Evolutionary conservation across 495 filamentous ascomycete genomes (phyloP).

Genomic region (Penicillium odoratum): DNA sequence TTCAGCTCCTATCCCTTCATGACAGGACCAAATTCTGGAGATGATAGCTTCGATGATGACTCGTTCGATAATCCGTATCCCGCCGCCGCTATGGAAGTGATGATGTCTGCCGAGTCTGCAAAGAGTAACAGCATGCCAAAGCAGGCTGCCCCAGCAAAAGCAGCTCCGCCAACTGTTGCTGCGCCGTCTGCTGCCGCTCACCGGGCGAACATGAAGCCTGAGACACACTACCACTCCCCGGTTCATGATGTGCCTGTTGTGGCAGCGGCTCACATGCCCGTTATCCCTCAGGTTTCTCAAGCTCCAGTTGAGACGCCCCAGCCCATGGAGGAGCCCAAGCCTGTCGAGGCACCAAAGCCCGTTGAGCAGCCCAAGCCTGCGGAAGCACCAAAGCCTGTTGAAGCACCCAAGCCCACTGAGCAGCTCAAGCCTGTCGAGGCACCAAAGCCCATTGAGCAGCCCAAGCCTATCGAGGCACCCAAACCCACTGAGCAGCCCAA

Average conservation of each 20-base stretch:
- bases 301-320: background rate
- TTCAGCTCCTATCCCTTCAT: constrained; percentile 26
- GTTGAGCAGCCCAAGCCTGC: background rate
- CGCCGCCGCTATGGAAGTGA: constrained; percentile 19
- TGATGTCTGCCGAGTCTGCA: constrained; percentile 4
- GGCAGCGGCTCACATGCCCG: background rate
- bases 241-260: background rate
- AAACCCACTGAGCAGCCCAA: background rate
- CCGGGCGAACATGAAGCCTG: background rate
- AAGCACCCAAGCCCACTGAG: background rate
- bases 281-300: background rate
- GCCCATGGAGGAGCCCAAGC: background rate
- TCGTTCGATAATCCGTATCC: constrained; percentile 17
- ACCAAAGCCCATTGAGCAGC: background rate
- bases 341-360: background rate
- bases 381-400: background rate
- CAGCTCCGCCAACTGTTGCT: background rate
- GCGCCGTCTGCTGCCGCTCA: background rate
- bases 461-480: background rate
- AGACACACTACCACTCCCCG: background rate
- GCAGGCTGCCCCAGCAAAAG: background rate
- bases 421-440: background rate
- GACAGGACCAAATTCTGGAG: constrained; percentile 7
- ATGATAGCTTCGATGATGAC: constrained; percentile 14
- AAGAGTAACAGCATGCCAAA: background rate